Evolutionary conservation across 768 basidiomycete genomes (phyloP).

Genomic region (Pleurotus tuoliensis): DNA sequence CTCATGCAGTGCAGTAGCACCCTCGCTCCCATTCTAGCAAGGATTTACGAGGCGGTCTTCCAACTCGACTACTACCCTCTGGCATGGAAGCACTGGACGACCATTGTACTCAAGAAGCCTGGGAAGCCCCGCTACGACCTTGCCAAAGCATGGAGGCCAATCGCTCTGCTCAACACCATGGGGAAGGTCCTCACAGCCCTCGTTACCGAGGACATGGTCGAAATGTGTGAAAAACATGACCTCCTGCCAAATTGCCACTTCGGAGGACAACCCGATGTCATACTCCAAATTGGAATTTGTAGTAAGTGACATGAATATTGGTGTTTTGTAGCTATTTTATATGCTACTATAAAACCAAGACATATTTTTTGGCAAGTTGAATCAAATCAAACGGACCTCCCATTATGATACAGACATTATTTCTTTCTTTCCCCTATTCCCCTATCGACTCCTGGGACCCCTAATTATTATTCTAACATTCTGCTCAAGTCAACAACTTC

Average conservation of each 20-base stretch:
- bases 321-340: too few species aligned
- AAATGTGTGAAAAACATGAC: constrained; percentile 21
- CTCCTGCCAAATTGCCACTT: constrained; percentile 33
- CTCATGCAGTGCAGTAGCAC: constrained; percentile 12
- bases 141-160: constrained; percentile 31
- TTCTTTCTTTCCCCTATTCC: too few species aligned
- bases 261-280: constrained; percentile 33
- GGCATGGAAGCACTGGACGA: constrained; percentile 20
- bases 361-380: too few species aligned
- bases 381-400: too few species aligned
- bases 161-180: constrained; percentile 28
- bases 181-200: constrained; percentile 23
- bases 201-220: constrained; percentile 18
- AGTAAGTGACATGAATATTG: too few species aligned
- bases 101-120: constrained; percentile 30
- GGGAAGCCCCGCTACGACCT: constrained; percentile 27
- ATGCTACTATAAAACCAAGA: too few species aligned
- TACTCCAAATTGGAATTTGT: too few species aligned
- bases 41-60: constrained; percentile 15
- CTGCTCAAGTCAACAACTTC: too few species aligned
- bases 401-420: too few species aligned
- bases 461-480: too few species aligned
- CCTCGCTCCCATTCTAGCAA: constrained; percentile 9
- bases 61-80: constrained; percentile 8
- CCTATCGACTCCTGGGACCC: too few species aligned